phyloP scores from a whole-genome alignment of 2,329 filamentous ascomycete genomes.

The Aspergillus niger region DNA sequence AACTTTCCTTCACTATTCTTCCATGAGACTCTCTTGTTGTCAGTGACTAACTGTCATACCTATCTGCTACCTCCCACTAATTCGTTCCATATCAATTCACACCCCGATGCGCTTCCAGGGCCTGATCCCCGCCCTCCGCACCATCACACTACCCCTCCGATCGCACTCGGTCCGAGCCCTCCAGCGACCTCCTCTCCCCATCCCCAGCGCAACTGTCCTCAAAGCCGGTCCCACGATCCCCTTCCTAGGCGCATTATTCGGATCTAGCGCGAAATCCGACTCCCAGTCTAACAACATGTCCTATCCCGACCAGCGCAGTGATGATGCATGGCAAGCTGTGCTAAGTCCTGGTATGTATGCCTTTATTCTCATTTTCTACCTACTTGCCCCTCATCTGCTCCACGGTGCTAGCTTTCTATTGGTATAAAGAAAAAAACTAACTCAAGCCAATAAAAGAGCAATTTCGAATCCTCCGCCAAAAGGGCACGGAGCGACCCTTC shows the following conservation, averaged over 20 bases:
- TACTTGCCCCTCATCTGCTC: slow-evolving; percentile 24
- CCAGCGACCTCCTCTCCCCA: slow-evolving; percentile 21
- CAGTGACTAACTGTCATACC: neutral
- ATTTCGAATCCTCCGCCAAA: slow-evolving; percentile 88
- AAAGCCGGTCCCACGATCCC: slow-evolving; percentile 76
- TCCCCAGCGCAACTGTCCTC: slow-evolving; percentile 42
- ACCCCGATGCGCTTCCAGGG: slow-evolving; percentile 32
- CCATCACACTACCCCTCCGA: slow-evolving; percentile 23
- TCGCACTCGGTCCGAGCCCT: slow-evolving; percentile 22
- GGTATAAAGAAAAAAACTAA: neutral
- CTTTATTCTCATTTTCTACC: slow-evolving; percentile 35
- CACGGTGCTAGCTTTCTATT: too few species aligned
- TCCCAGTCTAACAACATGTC: slow-evolving; percentile 44
- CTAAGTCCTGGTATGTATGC: slow-evolving; percentile 69
- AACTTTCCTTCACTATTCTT: neutral
- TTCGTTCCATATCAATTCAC: too few species aligned
- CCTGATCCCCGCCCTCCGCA: slow-evolving; percentile 22
- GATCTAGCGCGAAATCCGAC: slow-evolving; percentile 57
- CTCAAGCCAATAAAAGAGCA: slow-evolving; percentile 65
- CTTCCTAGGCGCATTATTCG: slow-evolving; percentile 75
- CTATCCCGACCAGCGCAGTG: slow-evolving; percentile 77
- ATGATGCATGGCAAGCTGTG: slow-evolving; percentile 87
- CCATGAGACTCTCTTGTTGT: neutral
- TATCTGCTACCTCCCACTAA: neutral
- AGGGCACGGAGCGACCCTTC: slow-evolving; percentile 83